These are phyloP conservation scores for Erigeron canadensis DNA, from an alignment of 129 eudicot genomes.

Conservation along the genomic window DNA sequence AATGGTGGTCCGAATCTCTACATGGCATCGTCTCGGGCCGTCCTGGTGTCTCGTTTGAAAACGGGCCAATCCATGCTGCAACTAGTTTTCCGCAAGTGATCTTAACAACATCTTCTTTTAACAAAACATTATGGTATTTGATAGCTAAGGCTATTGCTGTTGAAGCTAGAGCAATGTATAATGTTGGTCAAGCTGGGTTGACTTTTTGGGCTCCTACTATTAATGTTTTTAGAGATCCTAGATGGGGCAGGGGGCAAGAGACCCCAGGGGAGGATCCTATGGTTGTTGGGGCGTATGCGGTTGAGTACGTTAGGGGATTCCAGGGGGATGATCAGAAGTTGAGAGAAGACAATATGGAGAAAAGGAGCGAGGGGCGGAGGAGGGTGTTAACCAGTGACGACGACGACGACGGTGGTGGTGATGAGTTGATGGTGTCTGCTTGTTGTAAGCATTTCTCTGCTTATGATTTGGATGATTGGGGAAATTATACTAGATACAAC, in stretches of 20 bases:
- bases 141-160: slow-evolving; percentile 58
- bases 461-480: slow-evolving; percentile 94
- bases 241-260: slow-evolving; percentile 99
- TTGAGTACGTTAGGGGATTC: slow-evolving; percentile 81
- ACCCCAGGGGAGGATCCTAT: slow-evolving; percentile 94
- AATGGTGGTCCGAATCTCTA: slow-evolving; percentile 99
- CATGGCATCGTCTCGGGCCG: slow-evolving; percentile 86
- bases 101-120: slow-evolving; percentile 59
- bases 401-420: too few relatives aligned
- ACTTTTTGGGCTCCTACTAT: slow-evolving; percentile 95
- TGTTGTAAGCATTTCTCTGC: slow-evolving; percentile 95
- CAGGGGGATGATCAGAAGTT: slow-evolving; percentile 37
- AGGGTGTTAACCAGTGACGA: slow-evolving; percentile 40
- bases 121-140: slow-evolving; percentile 57
- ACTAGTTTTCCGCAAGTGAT: slow-evolving; percentile 84
- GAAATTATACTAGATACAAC: slow-evolving; percentile 58
- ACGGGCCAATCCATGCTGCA: slow-evolving; percentile 58
- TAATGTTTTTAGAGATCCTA: slow-evolving; percentile 85
- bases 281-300: slow-evolving; percentile 52
- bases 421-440: slow-evolving; percentile 83
- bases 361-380: slow-evolving; percentile 10
- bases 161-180: slow-evolving; percentile 89
- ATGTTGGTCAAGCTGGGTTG: slow-evolving; percentile 87
- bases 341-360: background rate
- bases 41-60: slow-evolving; percentile 71